A percentile compares a stretch with the other conserved stretches of the same genome.
Conservation (phyloP, 176 grass and related monocot species). For the Ensete ventricosum region DNA sequence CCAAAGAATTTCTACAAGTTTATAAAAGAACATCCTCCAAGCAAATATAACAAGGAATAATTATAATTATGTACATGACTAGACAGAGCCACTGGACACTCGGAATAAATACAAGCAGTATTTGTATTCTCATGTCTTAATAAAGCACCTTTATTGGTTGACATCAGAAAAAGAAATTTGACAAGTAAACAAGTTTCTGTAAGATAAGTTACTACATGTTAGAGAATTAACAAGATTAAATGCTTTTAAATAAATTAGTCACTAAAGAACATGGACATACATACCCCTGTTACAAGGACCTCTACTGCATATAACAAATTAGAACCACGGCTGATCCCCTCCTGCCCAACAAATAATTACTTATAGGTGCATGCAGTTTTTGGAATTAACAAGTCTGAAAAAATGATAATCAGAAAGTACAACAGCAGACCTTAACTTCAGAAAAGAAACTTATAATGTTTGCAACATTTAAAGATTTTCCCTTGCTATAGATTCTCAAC, state of each 20-base stretch:
- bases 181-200: neutral
- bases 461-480: slow-evolving; percentile 64
- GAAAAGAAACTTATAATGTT: slow-evolving; percentile 88
- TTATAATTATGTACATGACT: neutral
- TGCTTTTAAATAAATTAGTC: neutral
- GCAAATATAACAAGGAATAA: neutral
- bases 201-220: neutral
- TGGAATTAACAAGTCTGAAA: slow-evolving; percentile 13
- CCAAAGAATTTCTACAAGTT: neutral
- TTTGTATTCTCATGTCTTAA: neutral
- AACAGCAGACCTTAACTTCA: slow-evolving; percentile 64
- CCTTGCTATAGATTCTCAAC: slow-evolving; percentile 83
- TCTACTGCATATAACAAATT: slow-evolving; percentile 91
- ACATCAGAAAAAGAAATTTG: neutral
- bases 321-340: slow-evolving; percentile 80
- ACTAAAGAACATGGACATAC: slow-evolving; percentile 21
- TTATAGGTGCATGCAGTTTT: neutral
- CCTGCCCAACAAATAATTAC: slow-evolving; percentile 42
- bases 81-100: neutral
- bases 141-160: neutral
- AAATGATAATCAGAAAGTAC: neutral
- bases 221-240: neutral
- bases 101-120: neutral
- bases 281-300: slow-evolving; percentile 91
- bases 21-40: neutral